phyloP scores from a whole-genome alignment of 768 basidiomycete genomes.

The Trametes villosa region DNA sequence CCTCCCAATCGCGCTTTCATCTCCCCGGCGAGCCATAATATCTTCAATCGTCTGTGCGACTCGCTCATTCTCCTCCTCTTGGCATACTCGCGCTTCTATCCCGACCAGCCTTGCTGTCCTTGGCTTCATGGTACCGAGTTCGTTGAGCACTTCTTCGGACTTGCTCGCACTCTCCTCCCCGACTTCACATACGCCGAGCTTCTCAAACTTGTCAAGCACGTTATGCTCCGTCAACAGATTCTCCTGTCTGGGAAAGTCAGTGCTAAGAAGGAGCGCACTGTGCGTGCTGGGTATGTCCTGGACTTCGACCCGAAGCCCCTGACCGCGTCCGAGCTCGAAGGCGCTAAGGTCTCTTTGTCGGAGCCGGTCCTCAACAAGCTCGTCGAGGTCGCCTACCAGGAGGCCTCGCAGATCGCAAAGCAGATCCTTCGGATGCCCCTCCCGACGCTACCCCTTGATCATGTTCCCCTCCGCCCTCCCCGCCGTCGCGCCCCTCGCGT shows the following conservation, averaged over 20 bases:
- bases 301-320: slow-evolving; percentile 24
- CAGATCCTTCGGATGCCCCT: background rate
- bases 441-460: background rate
- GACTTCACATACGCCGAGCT: slow-evolving; percentile 36
- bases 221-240: slow-evolving; percentile 32
- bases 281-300: slow-evolving; percentile 28
- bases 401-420: slow-evolving; percentile 1
- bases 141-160: slow-evolving; percentile 37
- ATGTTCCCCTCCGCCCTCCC: background rate
- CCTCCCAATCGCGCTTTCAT: slow-evolving; percentile 29
- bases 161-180: slow-evolving; percentile 32
- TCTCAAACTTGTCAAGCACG: slow-evolving; percentile 32
- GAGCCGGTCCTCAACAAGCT: background rate
- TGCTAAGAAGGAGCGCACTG: slow-evolving; percentile 24
- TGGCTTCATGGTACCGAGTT: slow-evolving; percentile 29
- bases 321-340: background rate
- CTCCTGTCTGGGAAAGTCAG: slow-evolving; percentile 29
- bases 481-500: too few species aligned
- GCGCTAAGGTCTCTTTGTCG: background rate
- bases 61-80: slow-evolving; percentile 27
- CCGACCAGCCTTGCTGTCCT: slow-evolving; percentile 10
- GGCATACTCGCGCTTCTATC: slow-evolving; percentile 25
- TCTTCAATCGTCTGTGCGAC: slow-evolving; percentile 36
- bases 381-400: slow-evolving; percentile 4
- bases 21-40: slow-evolving; percentile 32